Evolutionary conservation across 176 grass and related monocot genomes (phyloP).

Genomic region (Bothriochloa decipiens): DNA sequence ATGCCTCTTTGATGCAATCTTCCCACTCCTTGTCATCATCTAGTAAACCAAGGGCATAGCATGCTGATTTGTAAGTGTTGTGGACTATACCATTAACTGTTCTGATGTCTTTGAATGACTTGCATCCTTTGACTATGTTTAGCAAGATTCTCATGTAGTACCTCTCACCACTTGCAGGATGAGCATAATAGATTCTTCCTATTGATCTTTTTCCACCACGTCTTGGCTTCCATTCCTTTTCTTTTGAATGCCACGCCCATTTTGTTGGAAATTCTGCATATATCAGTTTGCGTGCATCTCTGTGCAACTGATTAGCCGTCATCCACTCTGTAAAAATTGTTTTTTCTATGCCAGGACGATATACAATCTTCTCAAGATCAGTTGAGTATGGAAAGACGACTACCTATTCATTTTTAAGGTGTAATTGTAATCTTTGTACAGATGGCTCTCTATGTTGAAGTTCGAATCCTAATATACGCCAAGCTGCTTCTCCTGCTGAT

Average conservation of each 20-base stretch:
- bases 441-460: conserved; percentile 36
- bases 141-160: conserved; percentile 36
- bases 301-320: background rate
- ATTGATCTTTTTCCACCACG: background rate
- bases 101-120: conserved; percentile 33
- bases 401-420: conserved; percentile 33
- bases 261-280: conserved; percentile 42
- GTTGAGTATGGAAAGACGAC: conserved; percentile 11
- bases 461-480: conserved; percentile 39
- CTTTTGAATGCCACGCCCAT: conserved; percentile 22
- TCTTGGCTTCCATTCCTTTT: background rate
- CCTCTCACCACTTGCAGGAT: conserved; percentile 11
- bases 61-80: conserved; percentile 39
- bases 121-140: background rate
- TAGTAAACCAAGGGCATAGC: conserved; percentile 34
- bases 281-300: background rate
- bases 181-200: conserved; percentile 29
- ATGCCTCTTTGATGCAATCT: conserved; percentile 33
- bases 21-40: conserved; percentile 34
- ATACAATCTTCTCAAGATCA: background rate
- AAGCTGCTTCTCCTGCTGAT: conserved; percentile 17
- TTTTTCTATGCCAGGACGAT: background rate
- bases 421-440: conserved; percentile 31
- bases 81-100: conserved; percentile 22
- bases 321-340: conserved; percentile 44